phyloP scores from a whole-genome alignment of 305 asterid species.

The Fraxinus sp. region DNA sequence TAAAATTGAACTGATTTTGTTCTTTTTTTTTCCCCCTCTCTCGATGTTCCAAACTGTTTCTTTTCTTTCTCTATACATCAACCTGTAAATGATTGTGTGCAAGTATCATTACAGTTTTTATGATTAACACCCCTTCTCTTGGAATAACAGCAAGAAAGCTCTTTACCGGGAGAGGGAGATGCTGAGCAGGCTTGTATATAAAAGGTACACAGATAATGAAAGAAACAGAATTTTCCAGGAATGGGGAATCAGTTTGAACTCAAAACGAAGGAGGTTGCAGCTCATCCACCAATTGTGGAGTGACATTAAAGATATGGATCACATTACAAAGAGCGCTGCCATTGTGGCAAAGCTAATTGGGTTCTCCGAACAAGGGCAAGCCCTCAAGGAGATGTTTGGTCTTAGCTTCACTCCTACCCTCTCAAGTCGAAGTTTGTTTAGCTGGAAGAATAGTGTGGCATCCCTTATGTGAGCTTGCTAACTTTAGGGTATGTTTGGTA shows the following conservation, averaged over 20 bases:
- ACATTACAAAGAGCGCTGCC: slow-evolving; percentile 61
- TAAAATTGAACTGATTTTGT: too few relatives aligned
- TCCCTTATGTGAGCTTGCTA: slow-evolving; percentile 46
- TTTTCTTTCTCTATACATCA: too few relatives aligned
- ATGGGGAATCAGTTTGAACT: slow-evolving; percentile 69
- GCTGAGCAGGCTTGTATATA: slow-evolving; percentile 67
- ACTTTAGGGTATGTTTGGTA: background rate
- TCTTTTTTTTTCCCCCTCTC: too few relatives aligned
- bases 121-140: slow-evolving; percentile 13
- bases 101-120: too few relatives aligned
- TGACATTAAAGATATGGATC: slow-evolving; percentile 39
- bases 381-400: slow-evolving; percentile 90
- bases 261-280: slow-evolving; percentile 71
- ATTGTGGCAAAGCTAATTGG: slow-evolving; percentile 79
- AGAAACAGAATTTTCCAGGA: slow-evolving; percentile 54
- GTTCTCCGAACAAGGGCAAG: slow-evolving; percentile 66
- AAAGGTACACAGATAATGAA: slow-evolving; percentile 59
- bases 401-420: slow-evolving; percentile 89
- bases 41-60: background rate
- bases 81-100: too few relatives aligned
- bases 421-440: slow-evolving; percentile 57
- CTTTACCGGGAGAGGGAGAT: slow-evolving; percentile 71
- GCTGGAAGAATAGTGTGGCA: slow-evolving; percentile 75
- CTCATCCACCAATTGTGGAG: slow-evolving; percentile 67
- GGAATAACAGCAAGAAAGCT: slow-evolving; percentile 65